Conservation (phyloP, 257 asterid genomes). For the Salvia splendens region DNA sequence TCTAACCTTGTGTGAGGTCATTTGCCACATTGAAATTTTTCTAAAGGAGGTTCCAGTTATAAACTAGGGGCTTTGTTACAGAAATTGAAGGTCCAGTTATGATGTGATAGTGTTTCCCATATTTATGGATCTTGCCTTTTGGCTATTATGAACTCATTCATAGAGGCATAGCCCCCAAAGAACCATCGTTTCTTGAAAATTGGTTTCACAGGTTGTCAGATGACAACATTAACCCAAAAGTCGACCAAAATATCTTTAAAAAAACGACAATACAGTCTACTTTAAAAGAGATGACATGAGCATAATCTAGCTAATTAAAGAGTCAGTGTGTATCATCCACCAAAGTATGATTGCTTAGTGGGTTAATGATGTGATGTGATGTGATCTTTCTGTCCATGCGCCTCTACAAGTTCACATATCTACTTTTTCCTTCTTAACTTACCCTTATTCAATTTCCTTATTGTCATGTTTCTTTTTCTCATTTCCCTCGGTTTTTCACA, state of each 20-base stretch:
- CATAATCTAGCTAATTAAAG: not conserved
- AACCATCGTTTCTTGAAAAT: not conserved
- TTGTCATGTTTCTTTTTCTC: constrained; percentile 6
- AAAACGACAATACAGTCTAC: not conserved
- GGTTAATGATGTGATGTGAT: constrained; percentile 1
- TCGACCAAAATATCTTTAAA: not conserved
- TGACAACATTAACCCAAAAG: not conserved
- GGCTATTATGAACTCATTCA: not conserved
- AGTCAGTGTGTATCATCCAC: not conserved
- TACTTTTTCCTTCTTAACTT: constrained; percentile 14
- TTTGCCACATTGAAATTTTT: too few species aligned
- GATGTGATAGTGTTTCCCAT: not conserved
- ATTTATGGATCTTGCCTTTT: constrained; percentile 9
- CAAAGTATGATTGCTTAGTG: not conserved
- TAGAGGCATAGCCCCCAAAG: not conserved
- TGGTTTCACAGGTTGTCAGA: not conserved
- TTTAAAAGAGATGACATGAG: constrained; percentile 7
- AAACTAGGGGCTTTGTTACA: constrained; percentile 2
- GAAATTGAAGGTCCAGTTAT: not conserved
- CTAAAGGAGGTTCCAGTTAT: too few species aligned
- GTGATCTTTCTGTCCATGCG: not conserved
- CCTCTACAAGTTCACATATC: constrained; percentile 7
- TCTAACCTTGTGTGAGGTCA: too few species aligned
- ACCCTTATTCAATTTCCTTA: constrained; percentile 16
- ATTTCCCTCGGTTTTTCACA: constrained; percentile 14